Conservation (phyloP, 306 rosid genomes). For the Comarum palustre region DNA sequence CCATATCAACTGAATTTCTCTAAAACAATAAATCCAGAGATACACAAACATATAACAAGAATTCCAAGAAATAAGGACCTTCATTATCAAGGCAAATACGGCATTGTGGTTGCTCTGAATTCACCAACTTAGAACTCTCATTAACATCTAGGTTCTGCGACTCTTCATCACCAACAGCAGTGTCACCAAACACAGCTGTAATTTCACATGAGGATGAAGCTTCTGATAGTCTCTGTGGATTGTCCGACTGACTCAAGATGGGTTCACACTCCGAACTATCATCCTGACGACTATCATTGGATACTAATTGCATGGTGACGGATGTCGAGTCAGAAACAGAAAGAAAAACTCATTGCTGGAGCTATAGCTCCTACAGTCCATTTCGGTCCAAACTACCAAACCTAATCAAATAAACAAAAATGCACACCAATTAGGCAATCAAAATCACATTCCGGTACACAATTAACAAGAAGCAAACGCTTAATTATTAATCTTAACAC, state of each 20-base stretch:
- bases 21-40: neutral
- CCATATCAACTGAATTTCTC: neutral
- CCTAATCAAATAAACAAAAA: slow-evolving; percentile 46
- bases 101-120: slow-evolving; percentile 74
- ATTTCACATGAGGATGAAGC: slow-evolving; percentile 76
- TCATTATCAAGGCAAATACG: slow-evolving; percentile 92
- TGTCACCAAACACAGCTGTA: slow-evolving; percentile 41
- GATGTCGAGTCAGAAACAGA: slow-evolving; percentile 42
- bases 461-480: neutral
- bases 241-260: slow-evolving; percentile 60
- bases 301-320: slow-evolving; percentile 73
- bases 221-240: slow-evolving; percentile 37
- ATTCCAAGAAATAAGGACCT: slow-evolving; percentile 47
- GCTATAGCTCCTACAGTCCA: slow-evolving; percentile 47
- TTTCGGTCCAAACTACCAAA: slow-evolving; percentile 45
- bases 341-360: slow-evolving; percentile 46
- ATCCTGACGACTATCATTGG: slow-evolving; percentile 56
- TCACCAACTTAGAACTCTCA: slow-evolving; percentile 59
- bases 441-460: neutral
- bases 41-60: slow-evolving; percentile 15
- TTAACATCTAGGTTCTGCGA: slow-evolving; percentile 42
- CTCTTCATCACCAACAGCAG: slow-evolving; percentile 34
- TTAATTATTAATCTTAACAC: too few relatives aligned
- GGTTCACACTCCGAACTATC: slow-evolving; percentile 64
- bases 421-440: slow-evolving; percentile 12